A percentile compares a stretch with the other conserved stretches of the same genome.
Evolutionary conservation across 2,329 filamentous ascomycete species (phyloP).

Genomic region (Colletotrichum tropicicola): DNA sequence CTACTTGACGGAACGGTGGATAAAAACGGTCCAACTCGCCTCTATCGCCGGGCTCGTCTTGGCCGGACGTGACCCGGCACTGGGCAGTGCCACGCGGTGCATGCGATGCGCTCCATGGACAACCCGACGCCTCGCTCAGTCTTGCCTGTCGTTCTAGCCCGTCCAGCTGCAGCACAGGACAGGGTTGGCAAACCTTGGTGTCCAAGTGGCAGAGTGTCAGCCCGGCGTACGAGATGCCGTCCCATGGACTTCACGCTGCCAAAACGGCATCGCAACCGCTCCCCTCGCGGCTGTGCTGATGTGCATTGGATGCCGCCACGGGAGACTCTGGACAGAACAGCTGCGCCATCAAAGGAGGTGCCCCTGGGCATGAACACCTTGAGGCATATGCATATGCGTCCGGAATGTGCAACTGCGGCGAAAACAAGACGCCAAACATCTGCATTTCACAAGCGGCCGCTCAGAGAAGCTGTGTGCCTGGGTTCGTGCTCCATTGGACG

Average conservation of each 20-base stretch:
- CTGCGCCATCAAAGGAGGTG: not conserved
- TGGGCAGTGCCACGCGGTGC: too few relatives aligned
- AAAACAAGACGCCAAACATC: constrained; percentile 4
- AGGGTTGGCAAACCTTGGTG: constrained; percentile 12
- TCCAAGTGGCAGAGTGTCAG: not conserved
- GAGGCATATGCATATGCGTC: constrained; percentile 16
- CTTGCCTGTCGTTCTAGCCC: not conserved
- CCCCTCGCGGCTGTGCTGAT: not conserved
- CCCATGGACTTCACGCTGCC: constrained; percentile 9
- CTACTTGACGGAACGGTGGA: not conserved
- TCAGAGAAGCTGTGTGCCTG: constrained; percentile 1
- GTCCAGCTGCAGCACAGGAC: not conserved
- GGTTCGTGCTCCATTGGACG: constrained; percentile 22
- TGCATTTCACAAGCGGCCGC: constrained; percentile 19
- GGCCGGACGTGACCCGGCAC: too few relatives aligned
- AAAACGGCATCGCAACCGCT: not conserved
- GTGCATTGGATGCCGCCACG: not conserved
- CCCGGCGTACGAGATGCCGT: constrained; percentile 8
- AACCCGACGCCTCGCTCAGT: not conserved
- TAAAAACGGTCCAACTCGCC: too few relatives aligned
- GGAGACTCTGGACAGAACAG: not conserved
- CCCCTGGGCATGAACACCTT: constrained; percentile 2
- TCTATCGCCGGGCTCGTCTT: too few relatives aligned
- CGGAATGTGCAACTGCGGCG: constrained; percentile 19
- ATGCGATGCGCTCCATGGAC: too few relatives aligned